These are phyloP conservation scores for Ophiostoma sp. DNA, from an alignment of 2,329 filamentous ascomycete genomes.

Conservation along the genomic window DNA sequence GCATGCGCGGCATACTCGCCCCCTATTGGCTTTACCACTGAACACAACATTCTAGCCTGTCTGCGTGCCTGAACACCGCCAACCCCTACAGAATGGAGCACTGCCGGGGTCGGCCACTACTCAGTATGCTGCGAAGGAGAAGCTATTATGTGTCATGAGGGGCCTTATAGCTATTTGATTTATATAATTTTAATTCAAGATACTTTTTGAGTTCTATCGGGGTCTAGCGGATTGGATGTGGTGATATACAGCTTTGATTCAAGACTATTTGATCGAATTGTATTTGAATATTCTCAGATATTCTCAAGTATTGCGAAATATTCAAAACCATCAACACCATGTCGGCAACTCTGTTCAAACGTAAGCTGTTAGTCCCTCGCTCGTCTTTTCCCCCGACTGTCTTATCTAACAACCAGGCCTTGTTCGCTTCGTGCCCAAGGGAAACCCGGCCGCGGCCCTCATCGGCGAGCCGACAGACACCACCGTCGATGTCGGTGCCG, in stretches of 20 bases:
- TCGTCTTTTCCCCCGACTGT: not conserved
- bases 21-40: not conserved
- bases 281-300: not conserved
- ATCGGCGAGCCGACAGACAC: slow-evolving; percentile 53
- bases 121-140: not conserved
- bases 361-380: not conserved
- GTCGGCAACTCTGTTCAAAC: not conserved
- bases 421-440: not conserved
- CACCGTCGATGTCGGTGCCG: slow-evolving; percentile 52
- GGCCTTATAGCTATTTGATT: not conserved
- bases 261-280: no score
- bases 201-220: not conserved
- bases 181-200: not conserved
- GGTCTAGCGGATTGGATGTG: not conserved
- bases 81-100: not conserved
- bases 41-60: not conserved
- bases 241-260: not conserved
- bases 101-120: not conserved
- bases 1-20: not conserved
- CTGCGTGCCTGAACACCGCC: not conserved
- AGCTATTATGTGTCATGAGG: not conserved
- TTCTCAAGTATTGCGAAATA: no score
- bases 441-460: slow-evolving; percentile 41
- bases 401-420: not conserved
- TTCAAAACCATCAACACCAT: not conserved